These are phyloP conservation scores for Penicillium sp. DNA, from an alignment of 2,329 filamentous ascomycete species.

Conservation along the genomic window DNA sequence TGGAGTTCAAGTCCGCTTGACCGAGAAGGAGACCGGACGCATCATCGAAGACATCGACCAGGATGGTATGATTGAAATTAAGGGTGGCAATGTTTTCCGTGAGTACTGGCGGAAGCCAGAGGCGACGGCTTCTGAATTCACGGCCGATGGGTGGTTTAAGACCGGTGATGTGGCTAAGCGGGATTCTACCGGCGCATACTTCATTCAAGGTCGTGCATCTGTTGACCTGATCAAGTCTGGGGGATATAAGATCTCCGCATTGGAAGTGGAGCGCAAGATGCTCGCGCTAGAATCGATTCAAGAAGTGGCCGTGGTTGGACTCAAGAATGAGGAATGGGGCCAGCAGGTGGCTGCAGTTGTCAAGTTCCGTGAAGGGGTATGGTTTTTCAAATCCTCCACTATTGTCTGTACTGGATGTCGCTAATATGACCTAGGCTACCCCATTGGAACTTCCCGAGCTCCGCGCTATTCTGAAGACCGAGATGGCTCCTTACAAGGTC, in stretches of 20 bases:
- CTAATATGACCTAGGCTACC: slow-evolving; percentile 20
- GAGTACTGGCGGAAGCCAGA: slow-evolving; percentile 48
- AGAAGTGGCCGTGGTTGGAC: slow-evolving; percentile 55
- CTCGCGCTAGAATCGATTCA: slow-evolving; percentile 49
- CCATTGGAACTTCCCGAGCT: slow-evolving; percentile 32
- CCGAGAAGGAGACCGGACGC: slow-evolving; percentile 40
- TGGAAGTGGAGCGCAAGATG: slow-evolving; percentile 57
- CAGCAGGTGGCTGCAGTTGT: slow-evolving; percentile 57
- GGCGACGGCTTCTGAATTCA: slow-evolving; percentile 48
- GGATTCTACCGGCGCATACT: slow-evolving; percentile 46
- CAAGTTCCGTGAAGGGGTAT: slow-evolving; percentile 39
- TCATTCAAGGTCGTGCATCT: slow-evolving; percentile 53
- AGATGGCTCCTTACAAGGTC: slow-evolving; percentile 84
- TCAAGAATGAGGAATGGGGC: slow-evolving; percentile 55
- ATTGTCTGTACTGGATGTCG: neutral
- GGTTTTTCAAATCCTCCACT: slow-evolving; percentile 1
- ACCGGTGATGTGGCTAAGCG: slow-evolving; percentile 48
- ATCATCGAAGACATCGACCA: slow-evolving; percentile 34
- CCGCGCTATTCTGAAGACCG: slow-evolving; percentile 36
- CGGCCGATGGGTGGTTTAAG: slow-evolving; percentile 50
- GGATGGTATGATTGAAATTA: slow-evolving; percentile 46
- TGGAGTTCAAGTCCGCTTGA: slow-evolving; percentile 48
- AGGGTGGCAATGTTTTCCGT: slow-evolving; percentile 43
- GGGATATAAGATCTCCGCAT: slow-evolving; percentile 56
- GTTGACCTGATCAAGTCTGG: slow-evolving; percentile 58